Evolutionary conservation across 1,139 yeast genomes (phyloP).

Genomic region (Candida tetrigidarum): DNA sequence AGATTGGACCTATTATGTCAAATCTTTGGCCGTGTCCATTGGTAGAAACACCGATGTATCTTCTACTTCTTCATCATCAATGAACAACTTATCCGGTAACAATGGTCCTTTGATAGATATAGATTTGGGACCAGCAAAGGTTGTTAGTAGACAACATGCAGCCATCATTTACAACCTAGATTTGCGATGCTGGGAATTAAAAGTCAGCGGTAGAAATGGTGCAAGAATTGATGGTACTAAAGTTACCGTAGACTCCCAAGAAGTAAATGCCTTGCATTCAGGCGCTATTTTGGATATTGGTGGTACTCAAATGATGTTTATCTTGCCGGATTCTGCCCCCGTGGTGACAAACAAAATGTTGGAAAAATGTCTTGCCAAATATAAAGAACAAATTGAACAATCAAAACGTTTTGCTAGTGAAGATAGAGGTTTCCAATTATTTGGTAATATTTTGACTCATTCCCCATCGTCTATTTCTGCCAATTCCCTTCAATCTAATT

Average conservation of each 20-base stretch:
- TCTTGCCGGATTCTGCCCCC: slow-evolving; percentile 91
- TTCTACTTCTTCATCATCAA: slow-evolving; percentile 13
- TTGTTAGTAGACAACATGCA: slow-evolving; percentile 91
- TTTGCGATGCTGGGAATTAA: slow-evolving; percentile 82
- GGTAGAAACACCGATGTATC: slow-evolving; percentile 79
- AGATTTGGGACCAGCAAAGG: slow-evolving; percentile 96
- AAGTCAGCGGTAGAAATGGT: slow-evolving; percentile 88
- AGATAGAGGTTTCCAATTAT: slow-evolving; percentile 57
- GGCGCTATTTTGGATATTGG: slow-evolving; percentile 94
- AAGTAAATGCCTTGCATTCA: slow-evolving; percentile 64
- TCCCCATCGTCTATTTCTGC: slow-evolving; percentile 47
- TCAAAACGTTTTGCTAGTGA: slow-evolving; percentile 10
- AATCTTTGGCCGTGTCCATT: slow-evolving; percentile 72
- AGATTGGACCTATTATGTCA: slow-evolving; percentile 93
- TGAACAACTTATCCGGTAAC: slow-evolving; percentile 10
- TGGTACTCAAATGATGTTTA: slow-evolving; percentile 99
- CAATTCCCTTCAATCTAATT: slow-evolving; percentile 47
- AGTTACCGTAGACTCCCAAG: slow-evolving; percentile 51
- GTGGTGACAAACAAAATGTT: slow-evolving; percentile 56
- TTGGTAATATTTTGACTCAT: slow-evolving; percentile 46
- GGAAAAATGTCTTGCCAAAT: slow-evolving; percentile 37
- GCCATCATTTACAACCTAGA: slow-evolving; percentile 76
- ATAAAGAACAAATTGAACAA: slow-evolving; percentile 24
- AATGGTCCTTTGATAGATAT: slow-evolving; percentile 60
- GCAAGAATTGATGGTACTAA: slow-evolving; percentile 82